Base-by-base conservation (phyloP, 768 basidiomycete species). In the Tylopilus subfusipes region DNA sequence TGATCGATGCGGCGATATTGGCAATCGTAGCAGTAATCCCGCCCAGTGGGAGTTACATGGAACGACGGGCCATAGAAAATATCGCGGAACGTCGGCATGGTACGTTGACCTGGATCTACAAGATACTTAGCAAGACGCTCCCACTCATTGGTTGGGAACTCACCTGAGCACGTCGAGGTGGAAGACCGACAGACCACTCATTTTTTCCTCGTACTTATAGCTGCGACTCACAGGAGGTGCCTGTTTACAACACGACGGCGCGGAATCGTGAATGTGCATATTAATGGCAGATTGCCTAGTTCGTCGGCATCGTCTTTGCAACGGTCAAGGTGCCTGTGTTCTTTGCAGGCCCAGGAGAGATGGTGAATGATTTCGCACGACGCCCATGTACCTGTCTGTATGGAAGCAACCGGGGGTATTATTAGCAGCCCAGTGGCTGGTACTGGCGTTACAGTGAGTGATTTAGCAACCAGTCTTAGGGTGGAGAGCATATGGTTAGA, bases 1-100 rank as follows among this genome's bases (percentile, higher is more conserved):
- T 67, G 65, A 9, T 12, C 19, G 4, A 33, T 47, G 18, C 40
- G 56, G 13, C 55, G 63, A 48, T 59, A 58, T 33, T 69, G 66
- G 16, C 16, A 53, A 39, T 55, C 66, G 10, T 34, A 53, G 34
- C 65, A 67, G 19, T n/a, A 43, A 24, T 38, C 2, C 9, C 27
- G 9, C 31, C 33, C 49, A 4, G 8, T 24, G 16, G 1, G 4
- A 34, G 34, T 1, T 36, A 30, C 60, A 8, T 16, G 14, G 1
- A 14, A 34, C 14, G n/a, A 14, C 7, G 31, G 0, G 13, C 46
- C 27, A 1, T n/a, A 7, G 33, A 49, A 2, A 12, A 9, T 1
- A 1, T 54, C 47, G 22, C 13, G 5, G 22, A 25, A 7, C 19
- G 4, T 38, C 33, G 22, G 21, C 61, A 62, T 54, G 11, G 36